phyloP scores from a whole-genome alignment of 2,329 filamentous ascomycete genomes.

The Xylariales sp. region DNA sequence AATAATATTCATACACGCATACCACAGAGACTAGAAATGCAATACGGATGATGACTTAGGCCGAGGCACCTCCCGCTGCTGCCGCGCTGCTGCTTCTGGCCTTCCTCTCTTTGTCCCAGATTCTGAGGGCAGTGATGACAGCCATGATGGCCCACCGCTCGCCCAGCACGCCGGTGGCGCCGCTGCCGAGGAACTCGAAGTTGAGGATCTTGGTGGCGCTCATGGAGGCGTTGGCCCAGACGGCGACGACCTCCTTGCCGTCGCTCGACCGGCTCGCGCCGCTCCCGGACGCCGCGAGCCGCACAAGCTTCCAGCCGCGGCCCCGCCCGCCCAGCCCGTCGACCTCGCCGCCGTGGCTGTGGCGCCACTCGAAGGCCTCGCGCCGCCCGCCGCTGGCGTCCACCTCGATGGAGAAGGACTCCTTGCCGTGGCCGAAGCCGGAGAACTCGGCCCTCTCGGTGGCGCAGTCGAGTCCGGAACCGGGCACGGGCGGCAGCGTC shows the following conservation, averaged over 20 bases:
- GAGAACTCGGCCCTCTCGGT: conserved; percentile 1
- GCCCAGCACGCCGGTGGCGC: conserved; percentile 15
- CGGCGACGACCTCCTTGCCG: conserved; percentile 18
- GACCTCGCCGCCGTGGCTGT: conserved; percentile 15
- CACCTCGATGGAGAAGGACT: conserved; percentile 13
- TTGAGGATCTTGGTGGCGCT: conserved; percentile 16
- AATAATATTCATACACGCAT: too few relatives aligned
- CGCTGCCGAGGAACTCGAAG: conserved; percentile 17
- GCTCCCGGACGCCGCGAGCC: conserved; percentile 8
- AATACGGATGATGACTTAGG: not conserved
- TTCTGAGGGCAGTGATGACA: conserved; percentile 15
- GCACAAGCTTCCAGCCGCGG: conserved; percentile 19
- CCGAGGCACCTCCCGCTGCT: not conserved
- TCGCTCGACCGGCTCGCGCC: conserved; percentile 13
- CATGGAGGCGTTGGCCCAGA: conserved; percentile 12
- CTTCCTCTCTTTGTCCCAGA: conserved; percentile 11
- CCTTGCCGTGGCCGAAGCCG: conserved; percentile 2
- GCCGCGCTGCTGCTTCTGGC: not conserved
- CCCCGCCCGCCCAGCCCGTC: conserved; percentile 9
- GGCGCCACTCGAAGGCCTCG: conserved; percentile 22
- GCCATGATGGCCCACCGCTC: conserved; percentile 15
- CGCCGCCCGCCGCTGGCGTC: conserved; percentile 7
- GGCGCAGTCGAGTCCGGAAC: not conserved
- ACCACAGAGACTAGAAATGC: too few relatives aligned
- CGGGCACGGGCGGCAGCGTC: conserved; percentile 3